Evolutionary conservation across 2,329 filamentous ascomycete species (phyloP).

Genomic region (Dactylellina drechsleri): DNA sequence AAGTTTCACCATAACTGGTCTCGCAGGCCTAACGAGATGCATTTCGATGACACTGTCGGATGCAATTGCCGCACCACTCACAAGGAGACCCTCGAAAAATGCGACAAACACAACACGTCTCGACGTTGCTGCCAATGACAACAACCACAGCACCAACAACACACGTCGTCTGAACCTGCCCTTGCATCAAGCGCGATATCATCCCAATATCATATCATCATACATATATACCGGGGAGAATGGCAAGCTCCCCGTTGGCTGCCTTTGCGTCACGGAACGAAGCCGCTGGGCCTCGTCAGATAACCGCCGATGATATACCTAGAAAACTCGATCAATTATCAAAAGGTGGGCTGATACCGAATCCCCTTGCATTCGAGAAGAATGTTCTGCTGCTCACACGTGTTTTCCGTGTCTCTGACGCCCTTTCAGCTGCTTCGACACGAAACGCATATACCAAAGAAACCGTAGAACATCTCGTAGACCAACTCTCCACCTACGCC

Average conservation of each 20-base stretch:
- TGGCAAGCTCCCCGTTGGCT: conserved; percentile 46
- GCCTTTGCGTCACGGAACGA: conserved; percentile 25
- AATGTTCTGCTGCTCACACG: conserved; percentile 20
- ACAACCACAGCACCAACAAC: conserved; percentile 1
- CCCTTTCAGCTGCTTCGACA: conserved; percentile 48
- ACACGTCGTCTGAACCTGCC: neutral
- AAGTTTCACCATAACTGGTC: no score
- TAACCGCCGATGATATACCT: conserved; percentile 31
- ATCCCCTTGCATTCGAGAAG: conserved; percentile 24
- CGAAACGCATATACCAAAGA: conserved; percentile 56
- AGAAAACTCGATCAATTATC: conserved; percentile 35
- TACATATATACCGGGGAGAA: neutral
- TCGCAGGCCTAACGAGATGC: neutral
- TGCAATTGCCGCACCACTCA: conserved; percentile 28
- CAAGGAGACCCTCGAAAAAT: neutral
- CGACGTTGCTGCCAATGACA: conserved; percentile 6
- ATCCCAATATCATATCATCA: neutral
- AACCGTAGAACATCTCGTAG: conserved; percentile 55
- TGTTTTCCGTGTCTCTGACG: conserved; percentile 27
- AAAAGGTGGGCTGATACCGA: conserved; percentile 32
- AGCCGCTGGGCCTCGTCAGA: conserved; percentile 22
- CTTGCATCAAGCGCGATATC: neutral
- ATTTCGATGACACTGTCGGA: conserved; percentile 9
- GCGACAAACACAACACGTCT: conserved; percentile 44
- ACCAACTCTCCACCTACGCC: conserved; percentile 57